Percentiles rank a stretch among this genome's conserved stretches.
These are phyloP conservation scores for Metahyphopichia silvanorum DNA, from an alignment of 805 yeast genomes.

Conservation along the genomic window DNA sequence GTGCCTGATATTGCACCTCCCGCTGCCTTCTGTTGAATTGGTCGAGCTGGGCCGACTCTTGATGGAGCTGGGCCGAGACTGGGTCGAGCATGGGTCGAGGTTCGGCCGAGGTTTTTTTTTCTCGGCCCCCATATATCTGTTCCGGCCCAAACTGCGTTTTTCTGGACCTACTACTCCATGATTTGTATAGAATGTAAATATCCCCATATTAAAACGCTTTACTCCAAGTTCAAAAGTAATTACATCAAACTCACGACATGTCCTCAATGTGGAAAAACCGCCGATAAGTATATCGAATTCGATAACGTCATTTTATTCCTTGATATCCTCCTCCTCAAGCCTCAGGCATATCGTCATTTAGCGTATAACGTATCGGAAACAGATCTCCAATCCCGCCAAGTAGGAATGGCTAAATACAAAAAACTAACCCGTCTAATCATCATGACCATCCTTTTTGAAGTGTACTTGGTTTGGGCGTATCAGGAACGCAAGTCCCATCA, in stretches of 20 bases:
- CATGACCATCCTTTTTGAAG: conserved; percentile 75
- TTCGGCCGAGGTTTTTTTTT: too few relatives aligned
- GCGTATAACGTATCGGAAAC: conserved; percentile 63
- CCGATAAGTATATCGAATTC: conserved; percentile 88
- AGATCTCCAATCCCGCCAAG: conserved; percentile 10
- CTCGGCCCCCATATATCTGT: too few relatives aligned
- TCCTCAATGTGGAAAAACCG: conserved; percentile 63
- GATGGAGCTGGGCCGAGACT: too few relatives aligned
- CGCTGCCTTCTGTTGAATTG: neutral
- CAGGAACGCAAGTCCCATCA: conserved; percentile 59
- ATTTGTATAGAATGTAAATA: conserved; percentile 86
- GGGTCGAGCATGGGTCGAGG: too few relatives aligned
- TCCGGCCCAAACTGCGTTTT: too few relatives aligned
- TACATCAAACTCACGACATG: conserved; percentile 82
- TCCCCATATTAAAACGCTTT: conserved; percentile 57
- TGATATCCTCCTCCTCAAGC: conserved; percentile 78
- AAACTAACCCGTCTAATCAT: conserved; percentile 46
- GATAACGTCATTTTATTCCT: conserved; percentile 82
- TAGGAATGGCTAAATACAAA: conserved; percentile 10
- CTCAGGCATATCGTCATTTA: conserved; percentile 84
- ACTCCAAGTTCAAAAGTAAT: conserved; percentile 67
- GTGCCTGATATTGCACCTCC: conserved; percentile 80
- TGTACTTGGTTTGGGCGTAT: conserved; percentile 88
- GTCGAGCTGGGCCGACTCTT: too few relatives aligned
- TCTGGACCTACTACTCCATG: too few relatives aligned